Evolutionary conservation across 257 asterid genomes (phyloP).

Genomic region (Lavandula angustifolia): DNA sequence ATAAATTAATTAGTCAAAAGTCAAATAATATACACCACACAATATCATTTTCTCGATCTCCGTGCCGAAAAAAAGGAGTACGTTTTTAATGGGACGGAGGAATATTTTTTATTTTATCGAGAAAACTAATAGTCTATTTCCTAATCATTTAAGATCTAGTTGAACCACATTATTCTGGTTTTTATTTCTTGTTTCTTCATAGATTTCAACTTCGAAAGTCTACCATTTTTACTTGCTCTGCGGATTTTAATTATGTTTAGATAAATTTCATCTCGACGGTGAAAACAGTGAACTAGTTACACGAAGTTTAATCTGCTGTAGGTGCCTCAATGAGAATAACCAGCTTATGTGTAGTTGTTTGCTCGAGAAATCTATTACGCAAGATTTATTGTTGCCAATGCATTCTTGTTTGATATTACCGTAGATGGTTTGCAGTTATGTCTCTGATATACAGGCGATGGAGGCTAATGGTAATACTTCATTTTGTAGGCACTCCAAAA

Average conservation of each 20-base stretch:
- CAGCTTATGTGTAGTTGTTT: conserved; percentile 23
- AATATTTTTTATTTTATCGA: no score
- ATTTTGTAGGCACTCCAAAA: conserved; percentile 60
- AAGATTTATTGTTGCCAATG: conserved; percentile 2
- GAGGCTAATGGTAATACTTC: conserved; percentile 28
- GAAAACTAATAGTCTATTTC: background rate
- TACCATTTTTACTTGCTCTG: background rate
- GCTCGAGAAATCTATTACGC: conserved; percentile 15
- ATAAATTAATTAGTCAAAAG: no score
- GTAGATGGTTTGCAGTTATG: background rate
- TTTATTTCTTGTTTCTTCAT: conserved; percentile 21
- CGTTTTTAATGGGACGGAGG: no score
- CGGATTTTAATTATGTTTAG: conserved; percentile 5
- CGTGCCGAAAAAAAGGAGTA: no score
- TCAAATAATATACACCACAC: no score
- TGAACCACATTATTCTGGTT: background rate
- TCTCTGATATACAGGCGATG: conserved; percentile 23
- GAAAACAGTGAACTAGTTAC: background rate
- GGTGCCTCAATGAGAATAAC: background rate
- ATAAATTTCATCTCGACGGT: conserved; percentile 7
- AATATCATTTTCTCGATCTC: no score
- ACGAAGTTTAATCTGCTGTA: background rate
- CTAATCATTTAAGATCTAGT: background rate
- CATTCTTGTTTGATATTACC: background rate
- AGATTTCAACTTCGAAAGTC: background rate